Percentiles rank a stretch among this genome's conserved stretches.
These are phyloP conservation scores for Alloteropsis semialata DNA, from an alignment of 176 grass and related monocot genomes.

Conservation along the genomic window DNA sequence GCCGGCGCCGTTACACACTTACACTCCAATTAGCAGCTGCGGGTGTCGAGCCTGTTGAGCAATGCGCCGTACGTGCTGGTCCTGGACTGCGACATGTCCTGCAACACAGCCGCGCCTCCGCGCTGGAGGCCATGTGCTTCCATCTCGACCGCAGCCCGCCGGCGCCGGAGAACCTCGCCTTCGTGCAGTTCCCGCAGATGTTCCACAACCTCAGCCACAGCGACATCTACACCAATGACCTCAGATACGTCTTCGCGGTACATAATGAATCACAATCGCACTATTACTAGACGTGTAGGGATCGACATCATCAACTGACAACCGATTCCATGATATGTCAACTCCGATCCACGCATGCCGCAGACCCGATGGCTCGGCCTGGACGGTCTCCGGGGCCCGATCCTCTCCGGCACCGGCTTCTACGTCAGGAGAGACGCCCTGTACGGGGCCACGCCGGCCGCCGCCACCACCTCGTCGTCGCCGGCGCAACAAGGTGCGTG, in stretches of 20 bases:
- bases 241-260: conserved; percentile 28
- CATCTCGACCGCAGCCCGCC: conserved; percentile 39
- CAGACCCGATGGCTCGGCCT: conserved; percentile 50
- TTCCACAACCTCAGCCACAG: conserved; percentile 57
- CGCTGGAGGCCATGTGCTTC: conserved; percentile 62
- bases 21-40: too few species aligned
- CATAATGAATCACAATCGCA: too few species aligned
- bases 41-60: conserved; percentile 50
- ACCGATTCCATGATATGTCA: too few species aligned
- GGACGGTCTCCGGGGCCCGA: conserved; percentile 59
- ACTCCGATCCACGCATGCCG: too few species aligned
- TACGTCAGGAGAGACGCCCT: conserved; percentile 50
- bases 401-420: conserved; percentile 67
- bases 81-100: conserved; percentile 79
- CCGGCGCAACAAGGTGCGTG: too few species aligned
- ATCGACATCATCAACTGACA: too few species aligned
- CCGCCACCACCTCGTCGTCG: too few species aligned
- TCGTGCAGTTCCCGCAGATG: conserved; percentile 79
- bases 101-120: conserved; percentile 46
- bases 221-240: conserved; percentile 60
- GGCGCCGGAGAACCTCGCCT: conserved; percentile 27
- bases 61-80: conserved; percentile 49
- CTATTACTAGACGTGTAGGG: too few species aligned
- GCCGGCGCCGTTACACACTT: too few species aligned
- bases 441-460: conserved; percentile 33